These are phyloP conservation scores for Lenwebbia sp. DNA, from an alignment of 345 rosid genomes.

Conservation along the genomic window DNA sequence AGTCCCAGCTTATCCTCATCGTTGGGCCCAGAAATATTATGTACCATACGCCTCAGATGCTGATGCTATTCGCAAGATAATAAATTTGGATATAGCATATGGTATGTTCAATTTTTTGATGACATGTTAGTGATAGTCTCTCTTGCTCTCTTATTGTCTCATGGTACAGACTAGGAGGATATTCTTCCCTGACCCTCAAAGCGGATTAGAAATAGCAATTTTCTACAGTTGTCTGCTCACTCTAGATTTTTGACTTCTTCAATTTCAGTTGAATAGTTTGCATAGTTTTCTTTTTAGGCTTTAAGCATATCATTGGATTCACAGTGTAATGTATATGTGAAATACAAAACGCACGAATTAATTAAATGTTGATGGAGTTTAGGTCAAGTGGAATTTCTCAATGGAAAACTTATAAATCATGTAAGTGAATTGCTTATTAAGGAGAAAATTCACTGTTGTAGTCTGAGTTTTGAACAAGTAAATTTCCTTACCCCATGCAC, in stretches of 20 bases:
- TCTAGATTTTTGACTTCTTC: background rate
- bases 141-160: background rate
- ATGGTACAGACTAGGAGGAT: background rate
- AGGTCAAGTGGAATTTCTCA: background rate
- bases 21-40: conserved; percentile 84
- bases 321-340: background rate
- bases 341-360: background rate
- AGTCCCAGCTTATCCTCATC: conserved; percentile 71
- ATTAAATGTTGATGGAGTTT: background rate
- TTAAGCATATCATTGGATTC: background rate
- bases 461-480: background rate
- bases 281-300: background rate
- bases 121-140: background rate
- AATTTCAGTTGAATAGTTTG: background rate
- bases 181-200: background rate
- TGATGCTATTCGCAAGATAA: conserved; percentile 46
- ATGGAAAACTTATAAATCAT: background rate
- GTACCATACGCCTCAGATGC: conserved; percentile 77
- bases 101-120: conserved; percentile 20
- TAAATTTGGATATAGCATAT: conserved; percentile 49
- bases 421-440: background rate
- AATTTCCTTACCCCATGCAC: background rate
- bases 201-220: background rate
- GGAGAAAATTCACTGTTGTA: background rate
- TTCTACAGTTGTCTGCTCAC: background rate